Evolutionary conservation across 495 filamentous ascomycete genomes (phyloP), one percentile per base, ranked within the genome.

Genomic region (Talaromyces borbonicus): DNA sequence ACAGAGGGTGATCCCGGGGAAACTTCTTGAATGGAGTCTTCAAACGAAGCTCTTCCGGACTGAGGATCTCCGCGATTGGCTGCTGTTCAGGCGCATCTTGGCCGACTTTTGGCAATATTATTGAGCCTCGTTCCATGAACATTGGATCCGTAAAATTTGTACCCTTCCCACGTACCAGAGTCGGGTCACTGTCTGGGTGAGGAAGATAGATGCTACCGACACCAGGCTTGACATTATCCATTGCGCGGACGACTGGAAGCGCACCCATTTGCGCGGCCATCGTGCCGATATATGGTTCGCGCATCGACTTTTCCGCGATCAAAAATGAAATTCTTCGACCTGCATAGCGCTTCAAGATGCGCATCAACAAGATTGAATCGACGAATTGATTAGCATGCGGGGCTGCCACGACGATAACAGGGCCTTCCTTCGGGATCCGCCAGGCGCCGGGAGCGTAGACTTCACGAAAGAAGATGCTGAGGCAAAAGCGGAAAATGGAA

Each of bases 341-440:
- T 30, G 83, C 78, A 63, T 89, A 85, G 25, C 72, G 75, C 39
- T 80, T 75, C 1, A 92, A 71, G 1, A 80, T 79, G 23, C 84
- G 82, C 71, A 86, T 85, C n/a, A 93, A 68, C 46, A 90, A 83
- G 12, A 90, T 70, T 31, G 84, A 84, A 53, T 93, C 87, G 50
- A 92, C 83, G 55, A 93, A 93, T 74, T 84, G 33, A 55, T 93
- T 93, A 36, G 87, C 87, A 66, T 93, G 87, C 30, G 87, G 87
- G 14, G 87, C 87, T 16, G 84, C 86, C 45, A 93, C 87, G 57
- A 93, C 89, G 24, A 93, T 80, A 31, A 93, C 72, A 2, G 87
- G 85, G 1, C 85, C 87, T 49, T 71, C 69, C 40, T 77, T 69
- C 19, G 87, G 87, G 9, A 93, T 79, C 55, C 80, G 80, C 82